Evolutionary conservation across 345 rosid genomes (phyloP).

Genomic region (Physaria fendleri): DNA sequence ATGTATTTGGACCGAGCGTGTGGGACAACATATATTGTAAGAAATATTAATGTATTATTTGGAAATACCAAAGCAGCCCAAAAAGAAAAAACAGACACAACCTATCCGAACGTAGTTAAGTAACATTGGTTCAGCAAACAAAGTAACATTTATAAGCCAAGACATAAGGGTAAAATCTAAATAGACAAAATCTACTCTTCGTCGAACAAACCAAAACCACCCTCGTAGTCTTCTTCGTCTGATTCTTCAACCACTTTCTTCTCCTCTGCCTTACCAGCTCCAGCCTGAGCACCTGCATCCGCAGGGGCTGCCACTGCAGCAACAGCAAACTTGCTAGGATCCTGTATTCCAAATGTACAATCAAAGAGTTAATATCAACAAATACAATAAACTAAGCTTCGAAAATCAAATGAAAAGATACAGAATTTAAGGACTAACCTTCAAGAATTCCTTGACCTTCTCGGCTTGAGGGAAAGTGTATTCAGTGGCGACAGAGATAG

Average conservation of each 20-base stretch:
- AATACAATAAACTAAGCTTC: not conserved
- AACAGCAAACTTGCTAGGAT: constrained; percentile 76
- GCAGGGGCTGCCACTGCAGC: constrained; percentile 37
- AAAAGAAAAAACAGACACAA: too few relatives aligned
- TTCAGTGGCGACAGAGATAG: constrained; percentile 65
- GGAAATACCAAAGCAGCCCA: too few relatives aligned
- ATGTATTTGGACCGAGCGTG: too few relatives aligned
- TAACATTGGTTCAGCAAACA: too few relatives aligned
- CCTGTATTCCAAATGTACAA: constrained; percentile 31
- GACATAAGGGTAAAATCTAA: not conserved
- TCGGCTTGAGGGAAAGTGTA: constrained; percentile 77
- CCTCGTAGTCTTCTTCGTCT: constrained; percentile 68
- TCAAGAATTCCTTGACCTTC: constrained; percentile 69
- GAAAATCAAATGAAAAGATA: not conserved
- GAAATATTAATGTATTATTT: too few relatives aligned
- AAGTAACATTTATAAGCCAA: not conserved
- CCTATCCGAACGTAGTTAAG: too few relatives aligned
- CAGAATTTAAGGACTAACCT: constrained; percentile 31
- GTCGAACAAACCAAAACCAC: constrained; percentile 56
- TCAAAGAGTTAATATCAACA: not conserved
- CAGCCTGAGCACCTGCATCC: constrained; percentile 35
- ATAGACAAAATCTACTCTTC: constrained; percentile 23
- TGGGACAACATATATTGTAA: too few relatives aligned
- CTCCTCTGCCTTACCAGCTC: constrained; percentile 48
- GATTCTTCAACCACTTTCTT: constrained; percentile 81